A percentile compares a stretch with the other conserved stretches of the same genome.
These are phyloP conservation scores for Thermochaetoides thermophila DNA, from an alignment of 495 filamentous ascomycete genomes.

Conservation along the genomic window DNA sequence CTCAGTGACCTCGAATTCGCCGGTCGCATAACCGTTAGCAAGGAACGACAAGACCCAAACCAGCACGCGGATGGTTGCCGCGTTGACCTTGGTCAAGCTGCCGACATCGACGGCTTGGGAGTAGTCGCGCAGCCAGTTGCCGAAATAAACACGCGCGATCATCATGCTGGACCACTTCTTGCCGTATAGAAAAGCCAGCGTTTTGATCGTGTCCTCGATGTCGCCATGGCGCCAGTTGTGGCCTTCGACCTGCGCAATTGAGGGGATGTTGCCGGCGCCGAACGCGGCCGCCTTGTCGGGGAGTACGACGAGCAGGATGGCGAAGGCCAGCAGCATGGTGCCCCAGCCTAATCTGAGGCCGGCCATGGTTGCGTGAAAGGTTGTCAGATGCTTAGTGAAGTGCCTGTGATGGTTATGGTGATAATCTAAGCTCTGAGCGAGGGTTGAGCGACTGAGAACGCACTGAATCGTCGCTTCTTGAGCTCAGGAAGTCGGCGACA, in stretches of 20 bases:
- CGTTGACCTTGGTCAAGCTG: conserved; percentile 74
- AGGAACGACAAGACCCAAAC: conserved; percentile 84
- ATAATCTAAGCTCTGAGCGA: too few species aligned
- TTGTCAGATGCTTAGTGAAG: too few species aligned
- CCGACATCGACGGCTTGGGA: conserved; percentile 88
- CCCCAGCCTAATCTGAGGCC: conserved; percentile 24
- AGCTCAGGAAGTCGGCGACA: too few species aligned
- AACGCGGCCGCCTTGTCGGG: conserved; percentile 58
- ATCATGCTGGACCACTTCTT: conserved; percentile 91
- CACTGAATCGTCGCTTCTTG: too few species aligned
- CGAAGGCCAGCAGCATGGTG: conserved; percentile 31
- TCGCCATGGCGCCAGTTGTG: conserved; percentile 92
- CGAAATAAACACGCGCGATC: conserved; percentile 86
- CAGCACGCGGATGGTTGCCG: conserved; percentile 78
- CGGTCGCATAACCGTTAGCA: conserved; percentile 91
- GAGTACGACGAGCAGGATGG: conserved; percentile 45
- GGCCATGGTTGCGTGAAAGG: too few species aligned
- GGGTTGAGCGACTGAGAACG: too few species aligned
- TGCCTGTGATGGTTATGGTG: too few species aligned
- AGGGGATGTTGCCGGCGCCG: conserved; percentile 91
- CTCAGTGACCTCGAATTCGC: conserved; percentile 88
- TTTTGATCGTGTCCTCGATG: conserved; percentile 88
- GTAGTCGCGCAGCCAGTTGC: conserved; percentile 64
- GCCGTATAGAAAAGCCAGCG: conserved; percentile 69
- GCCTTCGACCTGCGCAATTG: conserved; percentile 84